Evolutionary conservation across 345 rosid species (phyloP).

Genomic region (Heritiera fomes): DNA sequence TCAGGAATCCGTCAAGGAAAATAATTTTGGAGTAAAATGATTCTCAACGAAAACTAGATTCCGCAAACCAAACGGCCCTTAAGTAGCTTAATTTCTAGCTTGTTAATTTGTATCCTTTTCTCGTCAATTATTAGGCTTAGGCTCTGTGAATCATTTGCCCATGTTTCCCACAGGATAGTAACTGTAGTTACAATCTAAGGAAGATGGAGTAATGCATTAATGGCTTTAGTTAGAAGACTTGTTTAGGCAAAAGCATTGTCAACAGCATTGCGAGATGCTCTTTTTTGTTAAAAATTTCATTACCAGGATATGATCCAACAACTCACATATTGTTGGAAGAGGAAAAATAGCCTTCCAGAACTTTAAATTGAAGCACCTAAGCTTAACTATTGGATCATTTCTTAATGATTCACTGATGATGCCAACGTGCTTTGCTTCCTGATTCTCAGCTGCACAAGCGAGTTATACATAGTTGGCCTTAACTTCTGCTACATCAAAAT

Average conservation of each 20-base stretch:
- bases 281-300: conserved; percentile 9
- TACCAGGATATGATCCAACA: conserved; percentile 7
- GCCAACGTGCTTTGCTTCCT: conserved; percentile 1
- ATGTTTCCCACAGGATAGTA: background rate
- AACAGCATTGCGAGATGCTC: conserved; percentile 1
- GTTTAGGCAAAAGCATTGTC: background rate
- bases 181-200: background rate
- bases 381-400: background rate
- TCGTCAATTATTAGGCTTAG: too few species aligned
- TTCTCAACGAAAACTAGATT: too few species aligned
- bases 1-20: too few species aligned
- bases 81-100: too few species aligned
- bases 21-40: too few species aligned
- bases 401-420: background rate
- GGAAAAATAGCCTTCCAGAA: conserved; percentile 19
- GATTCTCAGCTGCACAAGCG: conserved; percentile 9
- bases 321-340: conserved; percentile 22
- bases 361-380: conserved; percentile 20
- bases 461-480: background rate
- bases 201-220: background rate
- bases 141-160: background rate
- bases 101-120: too few species aligned
- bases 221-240: background rate
- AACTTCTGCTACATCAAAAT: background rate
- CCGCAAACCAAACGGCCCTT: too few species aligned